A percentile compares a stretch with the other conserved stretches of the same genome.
Evolutionary conservation across 75 land plant genomes (phyloP).

Genomic region (Selaginella tamariscina): DNA sequence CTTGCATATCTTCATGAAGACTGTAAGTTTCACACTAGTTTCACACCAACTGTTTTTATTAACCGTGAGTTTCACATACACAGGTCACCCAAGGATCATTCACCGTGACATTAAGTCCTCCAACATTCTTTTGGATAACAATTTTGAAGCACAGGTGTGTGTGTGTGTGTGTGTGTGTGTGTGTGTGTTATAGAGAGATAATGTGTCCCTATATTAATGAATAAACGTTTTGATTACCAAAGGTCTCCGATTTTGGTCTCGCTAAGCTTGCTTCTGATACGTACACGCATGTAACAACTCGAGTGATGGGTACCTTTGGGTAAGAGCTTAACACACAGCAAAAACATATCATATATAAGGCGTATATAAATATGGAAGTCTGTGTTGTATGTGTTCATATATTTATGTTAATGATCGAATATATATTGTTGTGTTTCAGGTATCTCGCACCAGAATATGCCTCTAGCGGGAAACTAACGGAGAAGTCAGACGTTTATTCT

Average conservation of each 20-base stretch:
- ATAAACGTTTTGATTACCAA: background rate
- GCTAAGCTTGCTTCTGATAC: slow-evolving; percentile 6
- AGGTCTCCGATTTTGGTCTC: slow-evolving; percentile 10
- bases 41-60: background rate
- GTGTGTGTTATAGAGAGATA: too few relatives aligned
- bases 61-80: background rate
- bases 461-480: slow-evolving; percentile 71
- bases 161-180: too few relatives aligned
- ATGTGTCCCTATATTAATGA: background rate
- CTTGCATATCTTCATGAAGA: slow-evolving; percentile 67
- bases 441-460: slow-evolving; percentile 90
- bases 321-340: slow-evolving; percentile 2
- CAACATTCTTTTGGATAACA: slow-evolving; percentile 43
- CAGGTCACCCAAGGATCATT: slow-evolving; percentile 68
- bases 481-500: slow-evolving; percentile 83
- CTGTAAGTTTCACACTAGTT: slow-evolving; percentile 31
- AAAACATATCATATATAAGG: background rate
- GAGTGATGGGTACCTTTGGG: slow-evolving; percentile 13
- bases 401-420: too few relatives aligned
- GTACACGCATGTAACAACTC: slow-evolving; percentile 10
- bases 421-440: slow-evolving; percentile 7
- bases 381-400: too few relatives aligned
- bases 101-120: slow-evolving; percentile 67
- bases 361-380: too few relatives aligned
- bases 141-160: slow-evolving; percentile 45